Evolutionary conservation across 768 basidiomycete genomes (phyloP).

Genomic region (Boletales sp.): DNA sequence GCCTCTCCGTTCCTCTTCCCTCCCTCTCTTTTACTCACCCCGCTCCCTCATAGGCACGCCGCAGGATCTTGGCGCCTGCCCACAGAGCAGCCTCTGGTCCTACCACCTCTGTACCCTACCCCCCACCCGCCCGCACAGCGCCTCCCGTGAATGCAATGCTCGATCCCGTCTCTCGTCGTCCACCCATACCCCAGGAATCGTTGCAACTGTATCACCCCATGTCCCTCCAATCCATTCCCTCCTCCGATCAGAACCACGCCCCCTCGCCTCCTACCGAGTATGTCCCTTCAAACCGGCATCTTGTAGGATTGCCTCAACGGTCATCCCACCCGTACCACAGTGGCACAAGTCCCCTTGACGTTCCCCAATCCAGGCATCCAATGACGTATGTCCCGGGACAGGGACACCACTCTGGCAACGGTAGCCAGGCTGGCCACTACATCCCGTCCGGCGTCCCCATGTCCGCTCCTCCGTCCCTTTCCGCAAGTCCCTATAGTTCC

Average conservation of each 20-base stretch:
- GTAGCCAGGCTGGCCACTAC: conserved; percentile 26
- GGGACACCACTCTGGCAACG: conserved; percentile 41
- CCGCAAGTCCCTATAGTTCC: conserved; percentile 34
- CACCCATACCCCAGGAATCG: conserved; percentile 66
- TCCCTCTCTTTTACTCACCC: conserved; percentile 13
- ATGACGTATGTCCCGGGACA: conserved; percentile 38
- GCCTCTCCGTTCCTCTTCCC: conserved; percentile 28
- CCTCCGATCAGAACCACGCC: conserved; percentile 31
- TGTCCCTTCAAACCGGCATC: conserved; percentile 40
- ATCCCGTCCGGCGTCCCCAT: conserved; percentile 42
- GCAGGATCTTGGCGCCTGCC: conserved; percentile 80
- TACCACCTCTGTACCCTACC: conserved; percentile 75
- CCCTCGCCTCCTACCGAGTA: conserved; percentile 38
- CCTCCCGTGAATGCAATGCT: conserved; percentile 24
- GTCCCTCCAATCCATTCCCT: conserved; percentile 57
- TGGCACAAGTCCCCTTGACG: conserved; percentile 20
- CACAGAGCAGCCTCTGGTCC: conserved; percentile 73
- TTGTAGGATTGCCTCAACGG: conserved; percentile 41
- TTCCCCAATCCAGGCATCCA: conserved; percentile 34
- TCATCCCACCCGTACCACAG: conserved; percentile 29
- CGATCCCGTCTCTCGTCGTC: conserved; percentile 48
- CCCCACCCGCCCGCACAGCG: conserved; percentile 37
- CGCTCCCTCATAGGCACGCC: conserved; percentile 54
- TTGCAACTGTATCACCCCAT: conserved; percentile 78
- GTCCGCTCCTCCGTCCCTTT: conserved; percentile 49